Conservation (phyloP, 371 early-diverging fungal species). For the Homolaphlyctis polyrhiza region DNA sequence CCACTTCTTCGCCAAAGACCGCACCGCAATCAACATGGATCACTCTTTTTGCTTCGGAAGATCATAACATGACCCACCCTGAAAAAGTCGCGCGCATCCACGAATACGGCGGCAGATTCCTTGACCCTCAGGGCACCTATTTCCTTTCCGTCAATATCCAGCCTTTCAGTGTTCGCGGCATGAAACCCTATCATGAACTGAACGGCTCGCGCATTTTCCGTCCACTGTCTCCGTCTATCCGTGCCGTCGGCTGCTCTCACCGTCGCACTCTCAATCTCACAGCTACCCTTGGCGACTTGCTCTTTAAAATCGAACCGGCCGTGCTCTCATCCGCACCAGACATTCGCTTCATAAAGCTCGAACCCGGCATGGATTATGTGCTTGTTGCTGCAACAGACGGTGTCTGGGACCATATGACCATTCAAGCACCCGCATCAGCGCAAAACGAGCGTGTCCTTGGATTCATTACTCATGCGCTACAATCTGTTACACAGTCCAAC, state of each 20-base stretch:
- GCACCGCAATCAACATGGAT: slow-evolving; percentile 14
- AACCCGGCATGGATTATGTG: slow-evolving; percentile 32
- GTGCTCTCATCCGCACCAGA: slow-evolving; percentile 38
- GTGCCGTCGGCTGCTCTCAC: slow-evolving; percentile 38
- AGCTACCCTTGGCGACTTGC: slow-evolving; percentile 48
- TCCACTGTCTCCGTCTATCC: slow-evolving; percentile 29
- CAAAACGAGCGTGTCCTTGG: slow-evolving; percentile 15
- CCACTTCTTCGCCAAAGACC: neutral
- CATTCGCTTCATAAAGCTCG: slow-evolving; percentile 31
- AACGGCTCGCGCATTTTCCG: slow-evolving; percentile 37
- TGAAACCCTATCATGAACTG: slow-evolving; percentile 32
- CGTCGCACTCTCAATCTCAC: slow-evolving; percentile 46
- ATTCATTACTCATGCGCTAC: neutral
- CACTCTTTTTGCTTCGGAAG: slow-evolving; percentile 28
- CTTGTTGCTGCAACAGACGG: slow-evolving; percentile 59
- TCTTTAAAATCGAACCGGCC: slow-evolving; percentile 48
- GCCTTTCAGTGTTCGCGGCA: slow-evolving; percentile 14
- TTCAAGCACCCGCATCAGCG: slow-evolving; percentile 8
- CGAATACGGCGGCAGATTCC: slow-evolving; percentile 34
- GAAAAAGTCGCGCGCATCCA: slow-evolving; percentile 36
- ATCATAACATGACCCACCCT: slow-evolving; percentile 49
- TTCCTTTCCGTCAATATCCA: slow-evolving; percentile 9
- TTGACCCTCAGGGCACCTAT: slow-evolving; percentile 26
- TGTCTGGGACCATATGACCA: slow-evolving; percentile 54
- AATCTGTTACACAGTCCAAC: neutral